A percentile compares a stretch with the other conserved stretches of the same genome.
Conservation (phyloP, 441 rosid genomes). For the Populus hybrid region DNA sequence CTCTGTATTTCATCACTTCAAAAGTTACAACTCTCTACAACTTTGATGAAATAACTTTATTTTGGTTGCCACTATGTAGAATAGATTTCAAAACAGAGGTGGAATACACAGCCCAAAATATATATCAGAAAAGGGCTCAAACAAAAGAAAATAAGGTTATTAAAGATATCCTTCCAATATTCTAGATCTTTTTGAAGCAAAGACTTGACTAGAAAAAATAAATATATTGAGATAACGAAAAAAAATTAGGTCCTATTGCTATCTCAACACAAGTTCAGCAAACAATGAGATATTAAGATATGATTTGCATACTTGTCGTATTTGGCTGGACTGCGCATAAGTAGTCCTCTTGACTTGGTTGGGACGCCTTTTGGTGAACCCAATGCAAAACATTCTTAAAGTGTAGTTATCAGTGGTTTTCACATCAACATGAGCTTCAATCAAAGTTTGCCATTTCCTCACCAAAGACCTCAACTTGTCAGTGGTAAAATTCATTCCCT, state of each 20-base stretch:
- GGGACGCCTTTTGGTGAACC: conserved; percentile 78
- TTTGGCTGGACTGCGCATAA: conserved; percentile 86
- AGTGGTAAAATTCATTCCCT: conserved; percentile 74
- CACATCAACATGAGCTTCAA: conserved; percentile 88
- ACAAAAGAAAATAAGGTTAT: not conserved
- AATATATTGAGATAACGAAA: not conserved
- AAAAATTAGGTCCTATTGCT: not conserved
- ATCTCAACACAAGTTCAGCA: not conserved
- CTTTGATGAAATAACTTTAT: not conserved
- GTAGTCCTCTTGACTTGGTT: conserved; percentile 92
- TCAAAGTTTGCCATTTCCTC: conserved; percentile 82
- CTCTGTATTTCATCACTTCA: not conserved
- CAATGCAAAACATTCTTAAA: conserved; percentile 84
- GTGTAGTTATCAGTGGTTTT: conserved; percentile 81
- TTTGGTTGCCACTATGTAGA: not conserved
- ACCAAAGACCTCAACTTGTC: conserved; percentile 93
- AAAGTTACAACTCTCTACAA: not conserved
- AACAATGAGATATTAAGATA: not conserved
- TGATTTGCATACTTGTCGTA: conserved; percentile 49
- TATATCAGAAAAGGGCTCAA: too few species aligned
- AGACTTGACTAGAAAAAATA: not conserved
- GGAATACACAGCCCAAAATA: too few species aligned
- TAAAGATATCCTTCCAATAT: not conserved
- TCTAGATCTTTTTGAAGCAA: not conserved
- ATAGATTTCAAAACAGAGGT: too few species aligned